phyloP scores from a whole-genome alignment of 805 yeast species.

The Yarrowia keelungensis region DNA sequence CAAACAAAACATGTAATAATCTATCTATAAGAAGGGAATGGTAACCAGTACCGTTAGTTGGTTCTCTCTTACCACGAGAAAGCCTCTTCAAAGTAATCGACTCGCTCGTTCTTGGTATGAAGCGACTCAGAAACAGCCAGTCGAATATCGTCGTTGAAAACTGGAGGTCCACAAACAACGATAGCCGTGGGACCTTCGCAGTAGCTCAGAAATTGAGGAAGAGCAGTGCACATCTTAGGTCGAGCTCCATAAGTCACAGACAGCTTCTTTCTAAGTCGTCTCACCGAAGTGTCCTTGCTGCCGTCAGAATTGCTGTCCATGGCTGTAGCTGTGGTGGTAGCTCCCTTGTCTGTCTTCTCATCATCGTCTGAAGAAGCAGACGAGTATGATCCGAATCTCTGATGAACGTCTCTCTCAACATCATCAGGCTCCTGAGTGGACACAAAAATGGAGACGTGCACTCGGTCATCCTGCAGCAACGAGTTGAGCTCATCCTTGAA shows the following conservation, averaged over 20 bases:
- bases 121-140: slow-evolving; percentile 55
- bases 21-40: background rate
- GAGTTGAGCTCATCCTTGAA: slow-evolving; percentile 46
- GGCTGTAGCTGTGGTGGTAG: slow-evolving; percentile 17
- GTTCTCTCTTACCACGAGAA: slow-evolving; percentile 62
- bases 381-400: background rate
- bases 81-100: slow-evolving; percentile 73
- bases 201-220: slow-evolving; percentile 12
- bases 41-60: background rate
- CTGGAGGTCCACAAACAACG: slow-evolving; percentile 63
- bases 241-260: slow-evolving; percentile 51
- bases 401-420: background rate
- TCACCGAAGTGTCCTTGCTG: background rate
- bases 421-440: slow-evolving; percentile 43
- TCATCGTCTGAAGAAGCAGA: slow-evolving; percentile 15
- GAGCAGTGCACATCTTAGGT: background rate
- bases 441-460: slow-evolving; percentile 49
- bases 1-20: background rate
- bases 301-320: slow-evolving; percentile 44
- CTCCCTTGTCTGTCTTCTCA: slow-evolving; percentile 39
- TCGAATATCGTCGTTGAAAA: slow-evolving; percentile 65
- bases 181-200: slow-evolving; percentile 28
- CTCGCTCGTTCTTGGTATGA: slow-evolving; percentile 53
- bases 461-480: slow-evolving; percentile 44
- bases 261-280: background rate